These are phyloP conservation scores for Chiua sp. DNA, from an alignment of 1,284 basidiomycete species.

Conservation along the genomic window DNA sequence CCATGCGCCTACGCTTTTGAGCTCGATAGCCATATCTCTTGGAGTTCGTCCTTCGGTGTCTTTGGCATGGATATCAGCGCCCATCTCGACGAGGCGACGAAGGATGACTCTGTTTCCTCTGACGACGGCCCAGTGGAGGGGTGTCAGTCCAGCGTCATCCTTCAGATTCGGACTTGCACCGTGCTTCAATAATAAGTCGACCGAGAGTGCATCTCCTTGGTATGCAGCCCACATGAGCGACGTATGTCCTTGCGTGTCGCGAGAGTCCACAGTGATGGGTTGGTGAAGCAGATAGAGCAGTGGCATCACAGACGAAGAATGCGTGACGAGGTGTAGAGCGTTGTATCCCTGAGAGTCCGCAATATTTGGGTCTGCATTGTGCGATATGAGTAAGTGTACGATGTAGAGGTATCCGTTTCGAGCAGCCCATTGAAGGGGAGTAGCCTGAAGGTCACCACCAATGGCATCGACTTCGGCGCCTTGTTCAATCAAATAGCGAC, in stretches of 20 bases:
- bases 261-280: slow-evolving; percentile 86
- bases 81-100: slow-evolving; percentile 82
- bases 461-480: slow-evolving; percentile 96
- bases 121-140: slow-evolving; percentile 99
- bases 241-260: slow-evolving; percentile 93
- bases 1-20: slow-evolving; percentile 91
- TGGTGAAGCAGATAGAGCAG: slow-evolving; percentile 93
- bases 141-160: slow-evolving; percentile 87
- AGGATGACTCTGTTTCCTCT: slow-evolving; percentile 92
- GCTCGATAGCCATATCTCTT: slow-evolving; percentile 92
- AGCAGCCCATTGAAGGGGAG: slow-evolving; percentile 98
- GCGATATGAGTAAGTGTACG: slow-evolving; percentile 87
- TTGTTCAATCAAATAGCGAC: slow-evolving; percentile 84
- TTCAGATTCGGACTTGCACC: slow-evolving; percentile 80
- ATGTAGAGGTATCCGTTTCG: slow-evolving; percentile 96
- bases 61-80: slow-evolving; percentile 82
- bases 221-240: slow-evolving; percentile 99
- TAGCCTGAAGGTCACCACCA: slow-evolving; percentile 95
- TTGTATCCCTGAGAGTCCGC: slow-evolving; percentile 97
- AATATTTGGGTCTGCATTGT: slow-evolving; percentile 93
- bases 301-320: slow-evolving; percentile 94
- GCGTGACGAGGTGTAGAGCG: slow-evolving; percentile 92
- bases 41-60: slow-evolving; percentile 90
- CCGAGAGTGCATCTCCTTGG: slow-evolving; percentile 96
- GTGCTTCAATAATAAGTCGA: slow-evolving; percentile 89